phyloP scores from a whole-genome alignment of 306 rosid species.

The Pyrus bretschneideri region DNA sequence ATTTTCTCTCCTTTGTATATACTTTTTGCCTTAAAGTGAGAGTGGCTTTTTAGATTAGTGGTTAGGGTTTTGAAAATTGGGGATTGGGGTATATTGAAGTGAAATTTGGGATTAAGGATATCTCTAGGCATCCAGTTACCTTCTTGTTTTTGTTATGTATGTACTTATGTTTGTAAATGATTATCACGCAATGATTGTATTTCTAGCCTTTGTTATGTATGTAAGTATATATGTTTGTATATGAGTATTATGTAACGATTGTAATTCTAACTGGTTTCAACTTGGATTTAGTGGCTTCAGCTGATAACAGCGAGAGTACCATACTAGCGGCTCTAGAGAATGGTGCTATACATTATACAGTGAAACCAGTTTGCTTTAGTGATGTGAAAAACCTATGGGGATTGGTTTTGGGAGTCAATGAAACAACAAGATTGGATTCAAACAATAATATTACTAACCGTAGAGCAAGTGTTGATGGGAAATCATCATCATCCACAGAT shows the following conservation, averaged over 20 bases:
- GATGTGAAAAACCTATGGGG: conserved; percentile 9
- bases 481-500: not conserved
- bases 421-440: too few relatives aligned
- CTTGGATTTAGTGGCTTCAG: conserved; percentile 3
- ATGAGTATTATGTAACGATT: not conserved
- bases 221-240: not conserved
- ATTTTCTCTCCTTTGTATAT: not conserved
- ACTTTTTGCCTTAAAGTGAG: not conserved
- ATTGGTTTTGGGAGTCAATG: not conserved
- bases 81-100: not conserved
- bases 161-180: not conserved
- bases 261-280: not conserved
- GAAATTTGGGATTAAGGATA: too few relatives aligned
- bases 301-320: conserved; percentile 1
- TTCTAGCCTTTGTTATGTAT: not conserved
- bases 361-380: conserved; percentile 7
- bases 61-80: not conserved
- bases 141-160: not conserved
- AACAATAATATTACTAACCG: not conserved
- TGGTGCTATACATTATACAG: conserved; percentile 11
- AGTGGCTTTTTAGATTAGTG: not conserved
- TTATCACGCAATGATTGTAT: too few relatives aligned
- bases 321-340: conserved; percentile 2
- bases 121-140: too few relatives aligned
- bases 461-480: not conserved